Evolutionary conservation across 768 basidiomycete species (phyloP), one percentile per base, ranked within the genome.

Genomic region (Trametes maxima): DNA sequence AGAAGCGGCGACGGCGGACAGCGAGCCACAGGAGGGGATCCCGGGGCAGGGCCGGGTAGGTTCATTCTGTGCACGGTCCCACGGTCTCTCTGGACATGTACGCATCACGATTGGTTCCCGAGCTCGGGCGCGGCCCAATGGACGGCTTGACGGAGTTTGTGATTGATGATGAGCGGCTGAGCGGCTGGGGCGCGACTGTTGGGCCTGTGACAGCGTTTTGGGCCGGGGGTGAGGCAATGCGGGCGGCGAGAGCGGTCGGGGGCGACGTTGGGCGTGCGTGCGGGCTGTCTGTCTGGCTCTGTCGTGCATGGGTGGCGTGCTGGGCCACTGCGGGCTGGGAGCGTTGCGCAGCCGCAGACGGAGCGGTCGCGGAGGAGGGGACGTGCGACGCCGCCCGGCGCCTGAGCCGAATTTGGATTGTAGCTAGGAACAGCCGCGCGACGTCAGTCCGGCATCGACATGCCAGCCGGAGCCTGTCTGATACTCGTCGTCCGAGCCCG

Each of bases 391-490:
- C 10, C 35, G 28, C 43, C 17, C 25, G 39, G 35, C 40, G 36
- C 51, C 35, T 8, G 22, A 36, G 49, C 35, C 49, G 49, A 43
- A 50, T 43, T 51, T 24, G 44, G 52, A 45, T 24, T 24, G 46
- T 50, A 25, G 51, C 52, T 39, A 59, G 62, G 57, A 53, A 59
- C 45, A 39, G 54, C 59, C 53, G 53, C 37, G 60, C 40, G 59
- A 54, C 36, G 58, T 33, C 36, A 54, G 44, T 35, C 10, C 42
- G 46, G 49, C 36, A 64, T 64, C 25, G 52, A 57, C 62, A 64
- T 64, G 62, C 62, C 62, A 64, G 57, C 62, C 52, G 40, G 54
- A 17, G 11, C 14, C 54, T 47, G 51, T 43, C 60, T 62, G 60
- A 62, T 62, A 51, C 53, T 56, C 12, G 54, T 57, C 46, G 54